Evolutionary conservation across 805 yeast species (phyloP).

Genomic region (Yarrowia divulgata): DNA sequence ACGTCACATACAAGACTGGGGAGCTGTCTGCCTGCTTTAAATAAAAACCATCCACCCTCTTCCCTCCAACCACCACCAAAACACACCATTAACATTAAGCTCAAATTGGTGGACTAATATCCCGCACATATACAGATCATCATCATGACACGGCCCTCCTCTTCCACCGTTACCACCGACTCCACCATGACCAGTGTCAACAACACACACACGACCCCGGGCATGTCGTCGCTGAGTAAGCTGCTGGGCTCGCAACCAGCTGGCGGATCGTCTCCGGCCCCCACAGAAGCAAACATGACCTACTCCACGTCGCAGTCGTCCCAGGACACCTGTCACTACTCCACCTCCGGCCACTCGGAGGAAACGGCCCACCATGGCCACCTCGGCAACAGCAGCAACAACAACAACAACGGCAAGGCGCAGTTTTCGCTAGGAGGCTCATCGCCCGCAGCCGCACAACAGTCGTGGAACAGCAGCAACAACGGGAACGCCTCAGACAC

Average conservation of each 20-base stretch:
- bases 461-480: slow-evolving; percentile 14
- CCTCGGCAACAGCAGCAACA: neutral
- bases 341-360: slow-evolving; percentile 40
- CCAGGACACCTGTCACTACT: slow-evolving; percentile 39
- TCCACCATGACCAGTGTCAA: slow-evolving; percentile 35
- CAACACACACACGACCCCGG: slow-evolving; percentile 38
- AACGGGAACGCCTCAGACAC: slow-evolving; percentile 6
- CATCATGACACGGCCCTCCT: slow-evolving; percentile 26
- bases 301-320: slow-evolving; percentile 10
- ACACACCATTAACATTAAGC: slow-evolving; percentile 28
- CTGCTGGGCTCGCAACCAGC: slow-evolving; percentile 41
- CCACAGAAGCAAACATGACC: neutral
- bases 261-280: slow-evolving; percentile 8
- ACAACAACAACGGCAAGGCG: slow-evolving; percentile 16
- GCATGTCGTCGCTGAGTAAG: slow-evolving; percentile 43
- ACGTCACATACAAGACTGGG: neutral
- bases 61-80: neutral
- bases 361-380: slow-evolving; percentile 4
- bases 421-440: slow-evolving; percentile 37
- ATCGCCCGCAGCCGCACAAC: slow-evolving; percentile 25
- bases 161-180: slow-evolving; percentile 1
- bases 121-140: slow-evolving; percentile 10
- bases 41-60: too few relatives aligned
- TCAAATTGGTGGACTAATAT: slow-evolving; percentile 17
- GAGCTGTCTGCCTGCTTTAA: too few relatives aligned